Conservation (phyloP, 2,329 filamentous ascomycete genomes). For the Ophiostoma sp. region DNA sequence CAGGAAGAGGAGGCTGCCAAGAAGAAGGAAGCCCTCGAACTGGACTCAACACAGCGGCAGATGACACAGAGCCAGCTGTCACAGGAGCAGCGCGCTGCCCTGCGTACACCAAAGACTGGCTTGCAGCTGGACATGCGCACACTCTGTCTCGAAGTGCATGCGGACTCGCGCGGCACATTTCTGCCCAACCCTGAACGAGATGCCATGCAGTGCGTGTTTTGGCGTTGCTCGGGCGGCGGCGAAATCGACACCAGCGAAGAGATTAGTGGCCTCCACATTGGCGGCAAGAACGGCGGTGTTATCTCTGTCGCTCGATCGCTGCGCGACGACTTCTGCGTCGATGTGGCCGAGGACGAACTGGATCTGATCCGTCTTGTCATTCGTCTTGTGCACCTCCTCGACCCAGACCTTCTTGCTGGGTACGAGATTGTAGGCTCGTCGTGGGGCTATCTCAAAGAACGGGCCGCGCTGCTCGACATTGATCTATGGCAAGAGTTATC, state of each 20-base stretch:
- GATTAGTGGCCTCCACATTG: conserved; percentile 32
- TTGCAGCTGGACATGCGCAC: conserved; percentile 82
- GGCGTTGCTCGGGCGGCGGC: conserved; percentile 67
- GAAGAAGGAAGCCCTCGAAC: conserved; percentile 4
- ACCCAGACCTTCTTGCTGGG: conserved; percentile 90
- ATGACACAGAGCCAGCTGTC: conserved; percentile 17
- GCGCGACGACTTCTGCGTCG: conserved; percentile 60
- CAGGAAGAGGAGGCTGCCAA: conserved; percentile 35
- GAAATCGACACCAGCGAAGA: conserved; percentile 35
- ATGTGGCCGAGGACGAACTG: conserved; percentile 79
- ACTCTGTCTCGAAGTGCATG: conserved; percentile 91
- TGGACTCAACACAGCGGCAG: not conserved
- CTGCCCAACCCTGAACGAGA: conserved; percentile 89
- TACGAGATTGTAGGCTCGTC: conserved; percentile 93
- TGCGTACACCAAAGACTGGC: not conserved
- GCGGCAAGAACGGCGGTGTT: conserved; percentile 63
- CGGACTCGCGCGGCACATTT: conserved; percentile 78
- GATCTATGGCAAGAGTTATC: conserved; percentile 90
- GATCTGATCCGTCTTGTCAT: conserved; percentile 84
- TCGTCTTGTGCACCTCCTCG: conserved; percentile 77
- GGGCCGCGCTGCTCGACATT: conserved; percentile 81
- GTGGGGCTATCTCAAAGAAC: conserved; percentile 94
- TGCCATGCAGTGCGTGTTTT: conserved; percentile 84
- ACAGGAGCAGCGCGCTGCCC: not conserved
- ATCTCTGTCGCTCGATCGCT: conserved; percentile 63